Percentiles rank a stretch among this genome's conserved stretches.
phyloP scores from a whole-genome alignment of 73 alveolate genomes.

The Paramecium sonneborni region DNA sequence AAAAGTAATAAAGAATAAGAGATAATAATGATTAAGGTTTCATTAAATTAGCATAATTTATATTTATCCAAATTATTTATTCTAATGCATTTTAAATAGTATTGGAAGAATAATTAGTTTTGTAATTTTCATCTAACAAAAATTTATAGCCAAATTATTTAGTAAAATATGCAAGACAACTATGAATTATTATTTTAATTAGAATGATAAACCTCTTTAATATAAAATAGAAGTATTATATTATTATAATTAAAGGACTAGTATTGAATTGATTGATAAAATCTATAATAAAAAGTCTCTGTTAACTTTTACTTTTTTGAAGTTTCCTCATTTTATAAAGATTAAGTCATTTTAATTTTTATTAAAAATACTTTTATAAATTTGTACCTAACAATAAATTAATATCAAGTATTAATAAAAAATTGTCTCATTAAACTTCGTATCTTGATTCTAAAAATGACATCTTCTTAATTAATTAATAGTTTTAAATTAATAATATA shows the following conservation, averaged over 20 bases:
- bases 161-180: conserved; percentile 56
- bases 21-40: background rate
- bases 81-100: conserved; percentile 27
- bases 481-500: background rate
- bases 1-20: conserved; percentile 14
- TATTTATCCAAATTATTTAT: conserved; percentile 44
- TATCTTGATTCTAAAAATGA: conserved; percentile 29
- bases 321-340: background rate
- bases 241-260: background rate
- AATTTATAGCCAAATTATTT: conserved; percentile 4
- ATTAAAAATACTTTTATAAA: background rate
- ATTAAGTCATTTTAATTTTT: background rate
- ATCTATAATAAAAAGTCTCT: background rate
- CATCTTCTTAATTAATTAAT: background rate
- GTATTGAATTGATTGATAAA: background rate
- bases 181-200: conserved; percentile 56
- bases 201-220: conserved; percentile 51
- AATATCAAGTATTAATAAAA: background rate
- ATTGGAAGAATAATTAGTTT: conserved; percentile 29
- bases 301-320: conserved; percentile 2
- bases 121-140: conserved; percentile 15
- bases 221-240: conserved; percentile 52
- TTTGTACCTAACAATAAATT: background rate
- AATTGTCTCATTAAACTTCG: conserved; percentile 7
- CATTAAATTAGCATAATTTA: conserved; percentile 34